Percentiles rank a stretch among this genome's conserved stretches.
phyloP scores from a whole-genome alignment of 2,329 filamentous ascomycete species.

The Aureobasidium subglaciale region DNA sequence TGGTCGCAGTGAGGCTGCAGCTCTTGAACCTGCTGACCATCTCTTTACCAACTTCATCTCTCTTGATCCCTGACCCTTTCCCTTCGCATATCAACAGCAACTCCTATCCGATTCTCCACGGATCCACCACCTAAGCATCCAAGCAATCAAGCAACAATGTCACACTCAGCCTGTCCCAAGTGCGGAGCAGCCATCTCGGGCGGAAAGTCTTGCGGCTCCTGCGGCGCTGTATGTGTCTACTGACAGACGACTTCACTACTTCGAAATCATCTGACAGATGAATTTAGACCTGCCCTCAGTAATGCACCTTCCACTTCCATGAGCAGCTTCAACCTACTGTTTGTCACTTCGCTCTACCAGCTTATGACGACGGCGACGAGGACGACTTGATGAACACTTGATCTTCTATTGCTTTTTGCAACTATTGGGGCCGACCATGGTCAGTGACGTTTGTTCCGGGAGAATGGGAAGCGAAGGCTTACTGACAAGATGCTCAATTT shows the following conservation, averaged over 20 bases:
- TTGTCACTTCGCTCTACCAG: no score
- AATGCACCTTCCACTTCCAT: neutral
- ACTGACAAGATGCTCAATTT: no score
- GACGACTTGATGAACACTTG: neutral
- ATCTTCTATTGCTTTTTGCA: no score
- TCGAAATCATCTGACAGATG: neutral
- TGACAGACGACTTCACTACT: neutral
- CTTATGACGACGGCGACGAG: neutral
- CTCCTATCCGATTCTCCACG: neutral
- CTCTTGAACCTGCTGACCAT: conserved; percentile 9
- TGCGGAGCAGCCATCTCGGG: conserved; percentile 25
- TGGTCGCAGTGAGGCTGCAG: conserved; percentile 1
- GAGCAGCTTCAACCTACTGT: no score
- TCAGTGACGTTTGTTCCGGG: no score
- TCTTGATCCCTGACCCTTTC: neutral
- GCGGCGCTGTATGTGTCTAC: conserved; percentile 25
- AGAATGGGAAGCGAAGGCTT: no score
- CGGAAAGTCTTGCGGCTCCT: conserved; percentile 28
- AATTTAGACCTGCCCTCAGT: conserved; percentile 24
- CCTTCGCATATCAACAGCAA: neutral
- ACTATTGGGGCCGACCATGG: no score
- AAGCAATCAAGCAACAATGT: neutral
- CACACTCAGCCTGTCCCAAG: conserved; percentile 24
- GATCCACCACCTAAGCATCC: neutral
- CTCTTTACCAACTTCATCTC: neutral